Percentiles rank a stretch among this genome's conserved stretches.
Conservation (phyloP, 768 basidiomycete species). For the Auriscalpium microsporum region DNA sequence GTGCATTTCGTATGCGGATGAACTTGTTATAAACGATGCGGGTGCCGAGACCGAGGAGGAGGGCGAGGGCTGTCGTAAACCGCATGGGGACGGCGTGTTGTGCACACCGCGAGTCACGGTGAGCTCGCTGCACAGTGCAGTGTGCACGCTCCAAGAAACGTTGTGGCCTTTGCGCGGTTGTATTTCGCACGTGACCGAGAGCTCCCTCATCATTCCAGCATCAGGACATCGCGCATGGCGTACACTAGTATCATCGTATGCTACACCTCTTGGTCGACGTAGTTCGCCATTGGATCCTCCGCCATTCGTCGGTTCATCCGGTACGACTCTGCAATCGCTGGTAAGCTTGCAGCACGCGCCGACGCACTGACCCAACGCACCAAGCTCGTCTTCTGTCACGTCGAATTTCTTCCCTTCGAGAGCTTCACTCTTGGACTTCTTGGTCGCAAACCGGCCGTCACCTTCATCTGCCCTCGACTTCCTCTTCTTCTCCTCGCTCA, state of each 20-base stretch:
- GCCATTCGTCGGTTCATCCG: constrained; percentile 63
- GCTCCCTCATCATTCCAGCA: background rate
- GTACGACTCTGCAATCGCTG: constrained; percentile 66
- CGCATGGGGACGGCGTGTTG: constrained; percentile 24
- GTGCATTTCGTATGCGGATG: constrained; percentile 32
- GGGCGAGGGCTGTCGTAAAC: constrained; percentile 51
- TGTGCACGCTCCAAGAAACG: background rate
- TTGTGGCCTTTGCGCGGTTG: background rate
- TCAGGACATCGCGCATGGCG: background rate
- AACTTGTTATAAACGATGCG: constrained; percentile 57
- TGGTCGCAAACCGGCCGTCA: constrained; percentile 62
- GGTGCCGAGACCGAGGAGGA: constrained; percentile 67
- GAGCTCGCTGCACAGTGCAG: background rate
- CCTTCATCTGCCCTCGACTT: constrained; percentile 31
- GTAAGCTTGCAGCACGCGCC: too few relatives aligned
- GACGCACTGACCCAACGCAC: constrained; percentile 30
- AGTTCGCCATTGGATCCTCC: constrained; percentile 93
- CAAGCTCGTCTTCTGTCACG: constrained; percentile 83
- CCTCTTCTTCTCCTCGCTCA: constrained; percentile 23
- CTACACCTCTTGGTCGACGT: constrained; percentile 51
- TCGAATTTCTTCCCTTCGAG: constrained; percentile 62
- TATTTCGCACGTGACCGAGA: constrained; percentile 14
- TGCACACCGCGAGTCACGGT: background rate
- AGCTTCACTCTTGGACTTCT: constrained; percentile 75
- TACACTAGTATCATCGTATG: background rate